A percentile compares a stretch with the other conserved stretches of the same genome.
These are phyloP conservation scores for Candida fluviatilis DNA, from an alignment of 805 yeast species.

Conservation along the genomic window DNA sequence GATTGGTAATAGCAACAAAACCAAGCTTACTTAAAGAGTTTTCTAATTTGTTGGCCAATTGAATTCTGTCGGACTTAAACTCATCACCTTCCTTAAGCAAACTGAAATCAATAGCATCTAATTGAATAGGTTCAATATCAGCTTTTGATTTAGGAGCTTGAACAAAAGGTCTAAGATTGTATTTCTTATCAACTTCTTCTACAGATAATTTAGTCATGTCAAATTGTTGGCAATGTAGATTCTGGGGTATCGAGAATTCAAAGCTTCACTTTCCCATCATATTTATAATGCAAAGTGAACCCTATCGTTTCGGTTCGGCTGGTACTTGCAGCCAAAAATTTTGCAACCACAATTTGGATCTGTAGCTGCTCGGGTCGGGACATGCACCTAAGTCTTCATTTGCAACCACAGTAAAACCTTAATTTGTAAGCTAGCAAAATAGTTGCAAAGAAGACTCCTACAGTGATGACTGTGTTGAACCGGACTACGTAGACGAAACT, in stretches of 20 bases:
- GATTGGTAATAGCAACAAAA: constrained; percentile 38
- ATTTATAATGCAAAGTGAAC: background rate
- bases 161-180: constrained; percentile 19
- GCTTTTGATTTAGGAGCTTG: constrained; percentile 17
- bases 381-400: background rate
- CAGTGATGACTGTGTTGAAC: too few relatives aligned
- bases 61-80: constrained; percentile 20
- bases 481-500: too few relatives aligned
- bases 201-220: constrained; percentile 9
- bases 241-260: background rate
- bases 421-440: too few relatives aligned
- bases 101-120: constrained; percentile 33
- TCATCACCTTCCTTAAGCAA: constrained; percentile 33
- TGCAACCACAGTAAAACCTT: background rate
- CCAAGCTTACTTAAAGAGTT: constrained; percentile 37
- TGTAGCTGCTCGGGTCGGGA: background rate
- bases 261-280: background rate
- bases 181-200: constrained; percentile 15
- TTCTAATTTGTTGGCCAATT: constrained; percentile 34
- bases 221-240: background rate
- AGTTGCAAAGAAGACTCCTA: too few relatives aligned
- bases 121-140: constrained; percentile 17
- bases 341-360: background rate
- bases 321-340: background rate
- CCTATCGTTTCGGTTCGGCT: background rate